These are phyloP conservation scores for Scheffersomyces stambukii DNA, from an alignment of 1,139 yeast genomes.

Conservation along the genomic window DNA sequence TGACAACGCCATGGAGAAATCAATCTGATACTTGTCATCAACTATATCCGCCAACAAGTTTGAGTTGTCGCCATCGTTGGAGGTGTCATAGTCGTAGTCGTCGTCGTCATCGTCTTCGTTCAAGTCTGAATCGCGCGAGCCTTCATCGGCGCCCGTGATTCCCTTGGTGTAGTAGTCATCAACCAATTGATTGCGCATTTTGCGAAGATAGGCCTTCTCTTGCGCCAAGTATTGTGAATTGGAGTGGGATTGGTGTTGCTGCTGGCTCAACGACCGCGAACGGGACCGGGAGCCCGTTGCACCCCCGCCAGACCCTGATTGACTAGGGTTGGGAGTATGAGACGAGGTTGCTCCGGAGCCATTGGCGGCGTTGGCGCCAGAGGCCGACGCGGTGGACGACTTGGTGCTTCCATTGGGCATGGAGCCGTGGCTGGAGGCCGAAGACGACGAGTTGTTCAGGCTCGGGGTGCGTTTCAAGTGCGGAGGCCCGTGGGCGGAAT, in stretches of 20 bases:
- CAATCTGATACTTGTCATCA: slow-evolving; percentile 41
- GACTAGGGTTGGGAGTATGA: background rate
- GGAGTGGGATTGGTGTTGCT: slow-evolving; percentile 18
- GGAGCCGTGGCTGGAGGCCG: slow-evolving; percentile 1
- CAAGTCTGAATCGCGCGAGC: slow-evolving; percentile 9
- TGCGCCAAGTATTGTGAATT: slow-evolving; percentile 52
- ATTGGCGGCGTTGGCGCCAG: background rate
- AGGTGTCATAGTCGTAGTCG: slow-evolving; percentile 20
- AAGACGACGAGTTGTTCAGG: slow-evolving; percentile 1
- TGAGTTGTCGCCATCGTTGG: slow-evolving; percentile 24
- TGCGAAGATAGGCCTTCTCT: slow-evolving; percentile 64
- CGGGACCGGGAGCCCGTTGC: slow-evolving; percentile 12
- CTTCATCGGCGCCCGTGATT: slow-evolving; percentile 38
- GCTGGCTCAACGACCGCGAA: slow-evolving; percentile 19
- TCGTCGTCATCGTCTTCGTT: slow-evolving; percentile 17
- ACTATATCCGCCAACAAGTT: slow-evolving; percentile 40
- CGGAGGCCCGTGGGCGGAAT: too few relatives aligned
- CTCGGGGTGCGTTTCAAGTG: too few relatives aligned
- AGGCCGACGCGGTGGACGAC: background rate
- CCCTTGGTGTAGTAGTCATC: slow-evolving; percentile 73
- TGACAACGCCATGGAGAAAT: slow-evolving; percentile 35
- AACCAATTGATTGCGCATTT: slow-evolving; percentile 56
- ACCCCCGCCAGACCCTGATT: background rate
- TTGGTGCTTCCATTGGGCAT: background rate
- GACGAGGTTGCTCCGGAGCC: too few relatives aligned